Conservation (phyloP, 805 yeast species). For the Yarrowia sp. region DNA sequence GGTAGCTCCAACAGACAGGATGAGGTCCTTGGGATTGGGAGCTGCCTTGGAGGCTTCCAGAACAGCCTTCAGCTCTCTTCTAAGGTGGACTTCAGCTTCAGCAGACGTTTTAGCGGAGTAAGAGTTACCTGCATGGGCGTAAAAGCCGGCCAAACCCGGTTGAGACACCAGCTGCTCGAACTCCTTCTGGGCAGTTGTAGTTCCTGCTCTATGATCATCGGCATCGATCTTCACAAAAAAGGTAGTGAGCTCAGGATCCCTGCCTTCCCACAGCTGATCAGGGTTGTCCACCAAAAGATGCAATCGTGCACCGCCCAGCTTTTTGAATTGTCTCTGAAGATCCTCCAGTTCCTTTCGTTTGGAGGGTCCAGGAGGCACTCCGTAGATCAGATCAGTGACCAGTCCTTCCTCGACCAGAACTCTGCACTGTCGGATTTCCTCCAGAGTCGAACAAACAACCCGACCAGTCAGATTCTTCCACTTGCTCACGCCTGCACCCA, state of each 20-base stretch:
- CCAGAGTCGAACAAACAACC: conserved; percentile 66
- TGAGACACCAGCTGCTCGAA: conserved; percentile 43
- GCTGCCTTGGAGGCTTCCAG: conserved; percentile 50
- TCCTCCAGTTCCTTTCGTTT: conserved; percentile 43
- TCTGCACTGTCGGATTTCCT: conserved; percentile 58
- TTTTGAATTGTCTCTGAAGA: conserved; percentile 44
- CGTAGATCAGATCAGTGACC: conserved; percentile 53
- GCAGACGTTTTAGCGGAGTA: conserved; percentile 49
- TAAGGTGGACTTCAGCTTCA: conserved; percentile 49
- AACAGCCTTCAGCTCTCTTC: conserved; percentile 59
- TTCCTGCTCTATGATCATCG: conserved; percentile 74
- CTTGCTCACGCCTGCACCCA: conserved; percentile 40
- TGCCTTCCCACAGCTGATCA: conserved; percentile 46
- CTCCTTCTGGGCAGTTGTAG: conserved; percentile 39
- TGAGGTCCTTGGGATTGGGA: conserved; percentile 43
- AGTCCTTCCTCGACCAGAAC: conserved; percentile 44
- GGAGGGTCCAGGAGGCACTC: conserved; percentile 57
- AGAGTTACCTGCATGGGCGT: conserved; percentile 79
- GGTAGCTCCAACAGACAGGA: conserved; percentile 75
- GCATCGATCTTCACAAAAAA: conserved; percentile 65
- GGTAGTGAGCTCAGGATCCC: conserved; percentile 46
- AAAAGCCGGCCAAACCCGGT: conserved; percentile 61
- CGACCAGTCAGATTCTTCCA: conserved; percentile 32
- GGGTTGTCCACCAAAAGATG: conserved; percentile 61
- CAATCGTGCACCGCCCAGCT: conserved; percentile 22